These are phyloP conservation scores for Secale cereale DNA, from an alignment of 176 grass and related monocot genomes.

Conservation along the genomic window DNA sequence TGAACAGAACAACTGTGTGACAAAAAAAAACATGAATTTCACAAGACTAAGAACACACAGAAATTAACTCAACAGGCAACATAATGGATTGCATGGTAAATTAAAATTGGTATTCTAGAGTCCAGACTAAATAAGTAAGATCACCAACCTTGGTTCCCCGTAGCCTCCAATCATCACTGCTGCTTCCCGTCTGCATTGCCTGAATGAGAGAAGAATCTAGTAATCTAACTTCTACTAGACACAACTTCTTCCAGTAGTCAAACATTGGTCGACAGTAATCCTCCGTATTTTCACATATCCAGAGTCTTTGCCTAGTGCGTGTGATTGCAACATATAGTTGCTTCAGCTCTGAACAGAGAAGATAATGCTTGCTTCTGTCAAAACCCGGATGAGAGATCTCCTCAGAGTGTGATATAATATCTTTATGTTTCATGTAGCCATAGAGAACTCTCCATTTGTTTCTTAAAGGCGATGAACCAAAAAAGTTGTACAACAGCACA, in stretches of 20 bases:
- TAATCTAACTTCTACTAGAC: neutral
- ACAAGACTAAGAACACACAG: neutral
- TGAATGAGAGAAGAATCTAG: constrained; percentile 1
- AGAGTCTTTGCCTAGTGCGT: too few relatives aligned
- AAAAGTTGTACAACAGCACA: too few relatives aligned
- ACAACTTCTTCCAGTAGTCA: neutral
- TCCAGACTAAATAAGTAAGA: neutral
- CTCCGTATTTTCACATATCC: neutral
- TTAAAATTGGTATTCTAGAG: neutral
- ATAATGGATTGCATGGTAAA: neutral
- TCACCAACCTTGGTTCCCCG: constrained; percentile 53
- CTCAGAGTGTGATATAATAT: too few relatives aligned
- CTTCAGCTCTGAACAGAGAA: too few relatives aligned
- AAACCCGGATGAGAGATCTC: too few relatives aligned
- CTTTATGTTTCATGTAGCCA: too few relatives aligned
- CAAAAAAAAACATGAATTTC: neutral
- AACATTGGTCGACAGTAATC: neutral
- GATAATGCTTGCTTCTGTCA: too few relatives aligned
- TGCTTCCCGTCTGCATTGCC: neutral
- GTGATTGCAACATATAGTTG: too few relatives aligned
- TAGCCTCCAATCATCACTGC: neutral
- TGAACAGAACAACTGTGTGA: neutral
- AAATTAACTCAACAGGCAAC: too few relatives aligned
- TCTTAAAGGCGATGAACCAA: too few relatives aligned
- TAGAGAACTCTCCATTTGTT: too few relatives aligned